These are phyloP conservation scores for Xylariaceae sp. DNA, from an alignment of 2,329 filamentous ascomycete species.

Conservation along the genomic window DNA sequence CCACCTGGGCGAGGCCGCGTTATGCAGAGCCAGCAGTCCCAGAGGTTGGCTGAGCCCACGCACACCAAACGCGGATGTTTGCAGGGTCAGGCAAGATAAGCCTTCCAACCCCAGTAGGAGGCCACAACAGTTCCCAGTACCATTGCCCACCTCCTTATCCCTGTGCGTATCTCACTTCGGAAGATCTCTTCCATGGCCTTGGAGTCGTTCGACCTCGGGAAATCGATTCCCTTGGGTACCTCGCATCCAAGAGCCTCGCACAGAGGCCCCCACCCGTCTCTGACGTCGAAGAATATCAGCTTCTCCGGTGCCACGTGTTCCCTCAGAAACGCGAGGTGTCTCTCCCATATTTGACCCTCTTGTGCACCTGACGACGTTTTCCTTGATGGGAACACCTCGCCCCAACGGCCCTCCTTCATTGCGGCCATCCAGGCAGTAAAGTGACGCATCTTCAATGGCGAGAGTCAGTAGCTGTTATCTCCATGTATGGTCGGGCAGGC, in stretches of 20 bases:
- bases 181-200: slow-evolving; percentile 22
- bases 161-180: slow-evolving; percentile 18
- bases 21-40: too few species aligned
- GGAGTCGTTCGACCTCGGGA: slow-evolving; percentile 22
- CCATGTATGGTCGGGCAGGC: too few species aligned
- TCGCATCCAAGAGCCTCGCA: slow-evolving; percentile 19
- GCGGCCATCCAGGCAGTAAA: slow-evolving; percentile 17
- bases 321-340: slow-evolving; percentile 21
- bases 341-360: slow-evolving; percentile 18
- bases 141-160: slow-evolving; percentile 18
- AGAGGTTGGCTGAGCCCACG: too few species aligned
- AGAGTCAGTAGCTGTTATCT: too few species aligned
- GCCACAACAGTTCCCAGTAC: slow-evolving; percentile 14
- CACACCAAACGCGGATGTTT: too few species aligned
- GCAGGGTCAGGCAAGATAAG: slow-evolving; percentile 8
- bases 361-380: slow-evolving; percentile 6
- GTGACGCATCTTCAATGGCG: slow-evolving; percentile 16
- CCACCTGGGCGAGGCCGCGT: too few species aligned
- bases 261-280: slow-evolving; percentile 21
- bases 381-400: slow-evolving; percentile 18
- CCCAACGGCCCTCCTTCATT: slow-evolving; percentile 19
- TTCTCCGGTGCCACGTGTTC: slow-evolving; percentile 21
- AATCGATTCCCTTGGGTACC: slow-evolving; percentile 19
- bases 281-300: slow-evolving; percentile 23
- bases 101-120: slow-evolving; percentile 11